Conservation (phyloP, 345 rosid species). For the Melaleuca quinquenervia region DNA sequence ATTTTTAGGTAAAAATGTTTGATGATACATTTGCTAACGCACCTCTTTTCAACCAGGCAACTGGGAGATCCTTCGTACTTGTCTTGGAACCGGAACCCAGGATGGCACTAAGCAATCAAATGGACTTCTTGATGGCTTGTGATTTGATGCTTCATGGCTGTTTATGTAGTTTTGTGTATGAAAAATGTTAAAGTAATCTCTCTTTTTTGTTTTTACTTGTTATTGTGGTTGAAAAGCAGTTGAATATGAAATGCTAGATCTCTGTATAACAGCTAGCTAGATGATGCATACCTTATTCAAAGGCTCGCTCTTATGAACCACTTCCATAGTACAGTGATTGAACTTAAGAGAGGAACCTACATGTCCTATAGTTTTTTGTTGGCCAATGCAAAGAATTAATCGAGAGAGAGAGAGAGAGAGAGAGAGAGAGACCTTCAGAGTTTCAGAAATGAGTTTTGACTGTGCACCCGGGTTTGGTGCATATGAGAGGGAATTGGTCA, state of each 20-base stretch:
- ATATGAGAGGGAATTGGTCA: neutral
- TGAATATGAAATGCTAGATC: neutral
- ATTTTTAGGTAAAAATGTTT: neutral
- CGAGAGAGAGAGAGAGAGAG: neutral
- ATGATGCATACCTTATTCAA: neutral
- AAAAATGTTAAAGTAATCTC: neutral
- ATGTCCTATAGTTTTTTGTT: neutral
- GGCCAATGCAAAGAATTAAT: neutral
- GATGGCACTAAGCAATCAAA: conserved; percentile 31
- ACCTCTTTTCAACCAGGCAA: conserved; percentile 37
- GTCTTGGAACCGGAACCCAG: conserved; percentile 92
- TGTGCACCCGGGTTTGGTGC: neutral
- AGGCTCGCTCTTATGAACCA: neutral
- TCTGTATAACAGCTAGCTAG: neutral
- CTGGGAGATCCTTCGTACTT: conserved; percentile 91
- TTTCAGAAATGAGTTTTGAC: neutral
- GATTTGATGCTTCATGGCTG: neutral
- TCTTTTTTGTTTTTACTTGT: neutral
- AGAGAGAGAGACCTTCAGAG: neutral
- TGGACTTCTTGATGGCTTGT: neutral
- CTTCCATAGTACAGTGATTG: neutral
- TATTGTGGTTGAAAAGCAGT: neutral
- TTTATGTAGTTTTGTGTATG: neutral
- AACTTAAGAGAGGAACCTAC: neutral
- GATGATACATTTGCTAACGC: neutral